Percentiles rank a stretch among this genome's conserved stretches.
phyloP scores from a whole-genome alignment of 495 filamentous ascomycete genomes.

The Trichoderma asperelloides region DNA sequence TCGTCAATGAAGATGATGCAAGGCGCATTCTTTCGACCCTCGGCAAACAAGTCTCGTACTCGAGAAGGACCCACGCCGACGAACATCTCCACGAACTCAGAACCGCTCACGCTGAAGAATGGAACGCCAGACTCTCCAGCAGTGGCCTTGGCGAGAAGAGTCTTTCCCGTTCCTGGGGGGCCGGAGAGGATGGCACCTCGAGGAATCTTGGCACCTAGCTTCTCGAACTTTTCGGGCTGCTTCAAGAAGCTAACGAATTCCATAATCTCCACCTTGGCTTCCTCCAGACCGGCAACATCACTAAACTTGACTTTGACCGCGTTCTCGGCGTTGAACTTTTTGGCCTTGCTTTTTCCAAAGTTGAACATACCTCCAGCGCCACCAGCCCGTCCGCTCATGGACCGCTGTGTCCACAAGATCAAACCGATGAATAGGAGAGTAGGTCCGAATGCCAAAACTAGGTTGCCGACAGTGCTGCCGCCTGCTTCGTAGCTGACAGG shows the following conservation, averaged over 20 bases:
- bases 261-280: slow-evolving; percentile 98
- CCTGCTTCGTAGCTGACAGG: slow-evolving; percentile 81
- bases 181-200: slow-evolving; percentile 93
- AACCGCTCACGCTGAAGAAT: slow-evolving; percentile 96
- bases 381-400: slow-evolving; percentile 42
- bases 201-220: slow-evolving; percentile 92
- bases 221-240: slow-evolving; percentile 80
- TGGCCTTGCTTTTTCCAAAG: slow-evolving; percentile 89
- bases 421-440: slow-evolving; percentile 77
- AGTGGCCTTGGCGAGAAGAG: slow-evolving; percentile 90
- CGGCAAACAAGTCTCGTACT: slow-evolving; percentile 90
- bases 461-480: slow-evolving; percentile 47
- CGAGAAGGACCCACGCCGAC: slow-evolving; percentile 94
- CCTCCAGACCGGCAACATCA: slow-evolving; percentile 97
- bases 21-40: slow-evolving; percentile 87
- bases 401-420: slow-evolving; percentile 61
- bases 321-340: slow-evolving; percentile 93
- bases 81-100: slow-evolving; percentile 99
- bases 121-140: slow-evolving; percentile 96
- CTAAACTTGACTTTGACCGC: slow-evolving; percentile 94
- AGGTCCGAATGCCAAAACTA: slow-evolving; percentile 73
- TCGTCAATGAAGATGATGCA: slow-evolving; percentile 99
- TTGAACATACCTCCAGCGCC: slow-evolving; percentile 80
- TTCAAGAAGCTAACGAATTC: slow-evolving; percentile 97
- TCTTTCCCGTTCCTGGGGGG: slow-evolving; percentile 97